These are phyloP conservation scores for Saccharomycopsis oosterbeekiorum DNA, from an alignment of 805 yeast species.

Conservation along the genomic window DNA sequence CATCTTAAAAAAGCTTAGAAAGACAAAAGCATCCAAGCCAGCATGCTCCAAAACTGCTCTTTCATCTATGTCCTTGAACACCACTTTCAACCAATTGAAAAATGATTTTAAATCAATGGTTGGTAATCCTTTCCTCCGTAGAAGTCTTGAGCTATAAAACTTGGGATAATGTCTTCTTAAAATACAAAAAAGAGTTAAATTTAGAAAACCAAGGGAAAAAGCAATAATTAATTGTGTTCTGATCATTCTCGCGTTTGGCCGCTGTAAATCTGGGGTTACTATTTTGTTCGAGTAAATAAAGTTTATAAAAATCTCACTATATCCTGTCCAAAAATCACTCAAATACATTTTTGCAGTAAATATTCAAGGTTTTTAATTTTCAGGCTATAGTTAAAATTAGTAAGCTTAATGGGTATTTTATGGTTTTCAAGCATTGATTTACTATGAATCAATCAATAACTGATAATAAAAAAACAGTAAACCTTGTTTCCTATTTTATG, in stretches of 20 bases:
- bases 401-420: too few species aligned
- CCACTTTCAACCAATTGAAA: slow-evolving; percentile 73
- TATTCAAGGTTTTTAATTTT: too few species aligned
- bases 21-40: slow-evolving; percentile 91
- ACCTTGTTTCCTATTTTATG: too few species aligned
- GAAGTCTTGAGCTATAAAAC: slow-evolving; percentile 68
- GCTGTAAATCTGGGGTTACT: slow-evolving; percentile 15
- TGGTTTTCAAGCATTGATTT: too few species aligned
- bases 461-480: too few species aligned
- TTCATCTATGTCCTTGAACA: slow-evolving; percentile 52
- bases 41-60: slow-evolving; percentile 76
- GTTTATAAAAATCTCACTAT: neutral
- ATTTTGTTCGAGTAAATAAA: neutral
- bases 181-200: slow-evolving; percentile 60
- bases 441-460: too few species aligned
- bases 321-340: neutral
- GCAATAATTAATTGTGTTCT: slow-evolving; percentile 74
- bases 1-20: slow-evolving; percentile 83
- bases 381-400: neutral
- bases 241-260: slow-evolving; percentile 42
- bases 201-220: slow-evolving; percentile 50
- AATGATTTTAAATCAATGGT: slow-evolving; percentile 42
- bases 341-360: neutral
- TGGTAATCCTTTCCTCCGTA: slow-evolving; percentile 45
- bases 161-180: slow-evolving; percentile 68